Conservation (phyloP, 2,329 filamentous ascomycete species). For the Endothia cerciana region DNA sequence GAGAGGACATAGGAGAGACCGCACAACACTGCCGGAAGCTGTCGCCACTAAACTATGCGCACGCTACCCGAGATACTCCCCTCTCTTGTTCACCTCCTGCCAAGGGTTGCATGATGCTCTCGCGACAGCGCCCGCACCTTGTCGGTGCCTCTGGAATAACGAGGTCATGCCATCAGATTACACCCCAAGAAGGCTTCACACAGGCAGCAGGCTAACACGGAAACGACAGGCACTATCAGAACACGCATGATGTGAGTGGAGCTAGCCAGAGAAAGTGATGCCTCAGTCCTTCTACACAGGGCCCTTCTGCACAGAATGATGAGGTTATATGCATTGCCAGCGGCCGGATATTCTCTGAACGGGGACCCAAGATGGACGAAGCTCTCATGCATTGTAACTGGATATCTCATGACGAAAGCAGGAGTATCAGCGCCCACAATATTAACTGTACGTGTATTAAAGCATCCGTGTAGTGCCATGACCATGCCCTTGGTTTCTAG, state of each 20-base stretch:
- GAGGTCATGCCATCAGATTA: no score
- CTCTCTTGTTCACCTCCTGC: background rate
- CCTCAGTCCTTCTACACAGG: background rate
- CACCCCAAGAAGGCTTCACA: no score
- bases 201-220: background rate
- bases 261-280: background rate
- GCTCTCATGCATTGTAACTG: background rate
- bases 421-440: background rate
- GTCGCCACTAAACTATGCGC: no score
- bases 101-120: background rate
- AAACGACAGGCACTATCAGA: background rate
- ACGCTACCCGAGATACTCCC: background rate
- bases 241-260: background rate
- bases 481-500: background rate
- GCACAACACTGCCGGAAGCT: no score
- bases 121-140: background rate
- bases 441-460: background rate
- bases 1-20: background rate
- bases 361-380: background rate
- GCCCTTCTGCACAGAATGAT: no score
- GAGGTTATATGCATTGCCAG: no score
- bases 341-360: background rate
- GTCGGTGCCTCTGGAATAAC: background rate
- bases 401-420: background rate
- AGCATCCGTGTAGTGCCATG: background rate